Conservation (phyloP, 805 yeast species). For the Pichia manshurica region DNA sequence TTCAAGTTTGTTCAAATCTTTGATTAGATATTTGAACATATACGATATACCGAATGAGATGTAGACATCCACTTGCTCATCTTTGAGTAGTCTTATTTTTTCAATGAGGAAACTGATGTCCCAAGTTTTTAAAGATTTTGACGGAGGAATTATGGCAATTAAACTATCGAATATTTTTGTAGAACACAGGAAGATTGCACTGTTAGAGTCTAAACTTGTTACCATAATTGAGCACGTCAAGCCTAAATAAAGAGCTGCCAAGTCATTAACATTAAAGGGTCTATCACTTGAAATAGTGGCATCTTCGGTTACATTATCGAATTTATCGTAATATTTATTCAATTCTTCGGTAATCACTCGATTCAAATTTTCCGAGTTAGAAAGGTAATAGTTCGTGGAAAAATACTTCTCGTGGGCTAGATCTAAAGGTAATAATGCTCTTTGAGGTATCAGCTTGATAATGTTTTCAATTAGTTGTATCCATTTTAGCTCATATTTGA, state of each 20-base stretch:
- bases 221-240: slow-evolving; percentile 24
- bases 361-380: slow-evolving; percentile 10
- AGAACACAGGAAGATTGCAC: slow-evolving; percentile 26
- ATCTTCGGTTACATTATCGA: neutral
- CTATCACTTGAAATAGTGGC: slow-evolving; percentile 8
- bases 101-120: slow-evolving; percentile 24
- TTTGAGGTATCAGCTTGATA: slow-evolving; percentile 53
- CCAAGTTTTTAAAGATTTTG: slow-evolving; percentile 23
- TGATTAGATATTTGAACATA: slow-evolving; percentile 34
- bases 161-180: slow-evolving; percentile 33
- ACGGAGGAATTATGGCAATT: slow-evolving; percentile 42
- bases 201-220: slow-evolving; percentile 14
- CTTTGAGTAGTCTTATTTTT: slow-evolving; percentile 24
- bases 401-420: slow-evolving; percentile 29
- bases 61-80: slow-evolving; percentile 19
- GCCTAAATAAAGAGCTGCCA: slow-evolving; percentile 37
- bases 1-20: slow-evolving; percentile 29
- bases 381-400: slow-evolving; percentile 8
- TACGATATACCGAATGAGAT: slow-evolving; percentile 40
- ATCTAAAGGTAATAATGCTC: slow-evolving; percentile 54
- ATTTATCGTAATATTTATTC: slow-evolving; percentile 15
- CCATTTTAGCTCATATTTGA: slow-evolving; percentile 33
- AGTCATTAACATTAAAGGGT: slow-evolving; percentile 40
- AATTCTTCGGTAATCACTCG: slow-evolving; percentile 13
- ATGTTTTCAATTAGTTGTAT: slow-evolving; percentile 37